Base-by-base conservation (phyloP, 768 basidiomycete genomes). In the Suillus americanus region DNA sequence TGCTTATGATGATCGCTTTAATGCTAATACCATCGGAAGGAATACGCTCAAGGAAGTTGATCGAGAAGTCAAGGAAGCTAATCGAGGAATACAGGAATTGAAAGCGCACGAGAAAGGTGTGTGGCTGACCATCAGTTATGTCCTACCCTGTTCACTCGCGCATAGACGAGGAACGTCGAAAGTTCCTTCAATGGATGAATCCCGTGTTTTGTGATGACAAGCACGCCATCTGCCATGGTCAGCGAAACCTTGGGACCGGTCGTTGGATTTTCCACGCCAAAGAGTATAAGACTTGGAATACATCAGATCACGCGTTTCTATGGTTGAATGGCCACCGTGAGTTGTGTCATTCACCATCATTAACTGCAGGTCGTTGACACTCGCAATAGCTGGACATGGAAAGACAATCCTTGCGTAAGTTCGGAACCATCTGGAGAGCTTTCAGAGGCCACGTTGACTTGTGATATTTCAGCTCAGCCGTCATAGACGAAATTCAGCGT, bases 401-500 rank as follows among this genome's bases (percentile, higher is more conserved):
- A 56, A 56, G 35, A 56, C 55, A 2, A 38, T 56, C 37, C n/a
- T 56, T 25, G 13, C 37, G 55, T 56, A 16, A 25, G 55, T 25
- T 4, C 3, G 1, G 23, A 16, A 14, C 16, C 16, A 1, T 57
- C 16, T 38, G 4, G n/a, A 57, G 23, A 18, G 16, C 20, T 57
- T 57, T 7, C 8, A 28, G 56, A 28, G 46, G 13, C 12, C 3
- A 16, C 1, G 6, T 14, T 40, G 38, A 57, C 23, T 28, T 40
- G 8, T 57, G 25, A 7, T 10, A 5, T 9, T 50, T 25, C 23
- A 63, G 62, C 12, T 63, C 72, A 35, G 14, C 48, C 6, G 14
- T 50, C 3, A 8, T 50, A 23, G 60, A 68, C 0, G 10, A 23
- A 40, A 51, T 67, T 12, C 38, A 41, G 5, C 13, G 12, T 18